Evolutionary conservation across 306 rosid genomes (phyloP), one percentile per base, ranked within the genome.

Genomic region (Calophaca sinica): DNA sequence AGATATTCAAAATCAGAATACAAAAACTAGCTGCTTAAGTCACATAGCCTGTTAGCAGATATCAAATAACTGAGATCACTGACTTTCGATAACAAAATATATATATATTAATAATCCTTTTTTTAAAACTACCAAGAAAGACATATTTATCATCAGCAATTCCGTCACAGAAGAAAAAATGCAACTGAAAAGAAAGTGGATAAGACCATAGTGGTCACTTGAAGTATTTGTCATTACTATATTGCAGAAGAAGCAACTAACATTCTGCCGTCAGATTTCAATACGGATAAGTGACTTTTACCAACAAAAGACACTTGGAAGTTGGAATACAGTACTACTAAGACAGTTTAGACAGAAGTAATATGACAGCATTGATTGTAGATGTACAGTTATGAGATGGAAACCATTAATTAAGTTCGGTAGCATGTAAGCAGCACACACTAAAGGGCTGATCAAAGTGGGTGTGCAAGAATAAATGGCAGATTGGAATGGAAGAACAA

Each of bases 1-100:
- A 83, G 57, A 70, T 50, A 81, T 70, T 53, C 20, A 59, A 38
- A 62, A 62, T 71, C n/a, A 38, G 42, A 38, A 38, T 5, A 70
- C 32, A 68, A 53, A 73, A 20, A 5, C 49, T 10, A 64, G 48
- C 51, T n/a, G 69, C 32, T 14, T 44, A 31, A 76, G 14, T 57
- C 65, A 68, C 9, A 10, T 36, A 20, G 10, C 36, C 54, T 55
- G 36, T 57, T 9, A 35, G 68, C 41, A 54, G 20, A 72, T 72
- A 54, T n/a, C 11, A 49, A 3, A 59, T 33, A 36, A 36, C 41
- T 62, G 35, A 38, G 26, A 70, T 54, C 26, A 33, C 60, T 2
- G 38, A 49, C 29, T 58, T 36, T 38, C 7, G 5, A 38, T 38
- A 38, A 38, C 42, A 38, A 38, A 38, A 20, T 0, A n/a, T n/a